Evolutionary conservation across 208 protist species (phyloP).

Genomic region (Tetramitus jugosus): DNA sequence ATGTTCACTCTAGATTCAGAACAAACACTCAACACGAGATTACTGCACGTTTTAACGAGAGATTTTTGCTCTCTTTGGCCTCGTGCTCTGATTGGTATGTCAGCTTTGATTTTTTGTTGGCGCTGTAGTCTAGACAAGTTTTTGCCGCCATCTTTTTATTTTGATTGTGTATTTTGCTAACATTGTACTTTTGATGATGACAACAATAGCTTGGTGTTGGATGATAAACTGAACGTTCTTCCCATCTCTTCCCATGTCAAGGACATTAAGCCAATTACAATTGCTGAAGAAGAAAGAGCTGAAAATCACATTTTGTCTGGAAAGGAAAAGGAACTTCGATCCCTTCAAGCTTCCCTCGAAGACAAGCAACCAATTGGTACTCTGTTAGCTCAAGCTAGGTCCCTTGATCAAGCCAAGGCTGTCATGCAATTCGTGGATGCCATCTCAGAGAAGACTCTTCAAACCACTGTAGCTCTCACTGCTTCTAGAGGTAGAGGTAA

Average conservation of each 20-base stretch:
- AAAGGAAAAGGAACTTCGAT: constrained; percentile 32
- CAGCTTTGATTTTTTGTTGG: too few species aligned
- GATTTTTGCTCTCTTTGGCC: constrained; percentile 94
- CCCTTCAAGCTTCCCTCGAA: constrained; percentile 48
- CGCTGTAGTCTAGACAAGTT: too few species aligned
- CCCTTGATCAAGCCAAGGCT: constrained; percentile 91
- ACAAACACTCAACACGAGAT: constrained; percentile 59
- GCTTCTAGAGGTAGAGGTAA: constrained; percentile 96
- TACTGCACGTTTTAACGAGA: constrained; percentile 95
- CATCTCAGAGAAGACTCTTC: constrained; percentile 89
- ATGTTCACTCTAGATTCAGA: constrained; percentile 79
- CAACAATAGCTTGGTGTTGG: constrained; percentile 86
- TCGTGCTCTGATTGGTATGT: too few species aligned
- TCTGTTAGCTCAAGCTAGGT: constrained; percentile 78
- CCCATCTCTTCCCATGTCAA: constrained; percentile 74
- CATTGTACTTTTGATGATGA: too few species aligned
- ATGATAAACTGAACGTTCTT: constrained; percentile 97
- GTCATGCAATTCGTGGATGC: constrained; percentile 93
- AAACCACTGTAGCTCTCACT: constrained; percentile 90
- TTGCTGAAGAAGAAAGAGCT: background rate
- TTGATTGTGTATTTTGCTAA: too few species aligned
- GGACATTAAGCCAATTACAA: constrained; percentile 38
- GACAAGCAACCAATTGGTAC: constrained; percentile 66
- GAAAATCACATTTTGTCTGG: constrained; percentile 11
- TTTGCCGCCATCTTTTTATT: too few species aligned